Conservation (phyloP, 306 rosid species). For the Vachellia collinsii region DNA sequence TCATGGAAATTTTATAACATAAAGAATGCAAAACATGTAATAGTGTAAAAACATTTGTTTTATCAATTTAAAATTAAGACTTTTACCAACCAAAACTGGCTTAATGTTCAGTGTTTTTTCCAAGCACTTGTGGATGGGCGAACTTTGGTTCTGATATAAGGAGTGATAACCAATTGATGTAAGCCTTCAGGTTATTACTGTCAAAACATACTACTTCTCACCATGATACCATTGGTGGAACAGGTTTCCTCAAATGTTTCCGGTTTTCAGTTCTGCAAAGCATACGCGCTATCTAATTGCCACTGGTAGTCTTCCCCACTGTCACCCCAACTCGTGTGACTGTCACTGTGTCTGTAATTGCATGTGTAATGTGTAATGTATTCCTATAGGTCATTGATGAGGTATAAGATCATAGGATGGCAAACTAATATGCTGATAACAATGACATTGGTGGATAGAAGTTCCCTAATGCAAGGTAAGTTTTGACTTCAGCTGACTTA, state of each 20-base stretch:
- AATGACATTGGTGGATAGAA: conserved; percentile 21
- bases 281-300: conserved; percentile 16
- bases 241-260: background rate
- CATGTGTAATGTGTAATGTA: background rate
- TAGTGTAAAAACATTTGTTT: background rate
- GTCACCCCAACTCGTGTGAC: background rate
- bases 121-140: background rate
- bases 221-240: background rate
- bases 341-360: background rate
- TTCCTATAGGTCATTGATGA: conserved; percentile 24
- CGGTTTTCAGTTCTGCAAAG: background rate
- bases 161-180: background rate
- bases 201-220: background rate
- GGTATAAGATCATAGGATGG: background rate
- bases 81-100: background rate
- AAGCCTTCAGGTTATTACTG: background rate
- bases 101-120: background rate
- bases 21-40: background rate
- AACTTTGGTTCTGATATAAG: background rate
- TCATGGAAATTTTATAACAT: background rate
- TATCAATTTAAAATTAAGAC: background rate
- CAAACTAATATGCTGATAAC: conserved; percentile 21
- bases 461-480: conserved; percentile 5
- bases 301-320: conserved; percentile 30
- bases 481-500: conserved; percentile 16